A percentile compares a stretch with the other conserved stretches of the same genome.
These are phyloP conservation scores for Pascua sp. DNA, from an alignment of 1,284 basidiomycete species.

Conservation along the genomic window DNA sequence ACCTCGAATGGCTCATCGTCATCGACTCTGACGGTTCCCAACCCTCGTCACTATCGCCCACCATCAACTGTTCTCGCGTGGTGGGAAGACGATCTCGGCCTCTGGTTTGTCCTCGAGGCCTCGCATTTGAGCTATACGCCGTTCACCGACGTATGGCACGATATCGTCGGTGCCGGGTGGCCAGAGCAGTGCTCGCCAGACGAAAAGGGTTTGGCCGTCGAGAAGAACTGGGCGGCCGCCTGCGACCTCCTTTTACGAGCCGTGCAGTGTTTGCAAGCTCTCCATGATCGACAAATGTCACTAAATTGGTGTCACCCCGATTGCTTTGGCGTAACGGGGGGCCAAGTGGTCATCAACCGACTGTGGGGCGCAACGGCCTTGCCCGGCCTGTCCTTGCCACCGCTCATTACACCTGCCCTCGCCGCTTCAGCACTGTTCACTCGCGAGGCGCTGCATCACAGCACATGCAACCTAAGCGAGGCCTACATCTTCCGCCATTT, in stretches of 20 bases:
- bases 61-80: constrained; percentile 22
- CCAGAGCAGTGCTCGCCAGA: not conserved
- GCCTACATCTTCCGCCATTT: constrained; percentile 29
- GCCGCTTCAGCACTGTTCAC: constrained; percentile 18
- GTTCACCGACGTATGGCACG: constrained; percentile 18
- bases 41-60: constrained; percentile 10
- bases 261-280: constrained; percentile 22
- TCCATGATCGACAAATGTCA: constrained; percentile 28
- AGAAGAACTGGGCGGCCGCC: constrained; percentile 15
- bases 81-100: constrained; percentile 36
- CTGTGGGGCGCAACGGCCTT: constrained; percentile 20
- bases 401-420: constrained; percentile 11
- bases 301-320: constrained; percentile 31
- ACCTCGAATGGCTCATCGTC: too few species aligned
- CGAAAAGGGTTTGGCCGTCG: not conserved
- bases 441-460: constrained; percentile 19
- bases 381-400: constrained; percentile 14
- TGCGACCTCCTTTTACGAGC: constrained; percentile 28
- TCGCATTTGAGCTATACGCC: not conserved
- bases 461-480: constrained; percentile 21
- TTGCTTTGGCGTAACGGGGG: constrained; percentile 20
- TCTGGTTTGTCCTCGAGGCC: constrained; percentile 25
- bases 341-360: constrained; percentile 10
- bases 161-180: constrained; percentile 10
- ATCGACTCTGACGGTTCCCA: too few species aligned